A percentile compares a stretch with the other conserved stretches of the same genome.
These are phyloP conservation scores for Parafenestella ontariensis DNA, from an alignment of 2,329 filamentous ascomycete genomes.

Conservation along the genomic window DNA sequence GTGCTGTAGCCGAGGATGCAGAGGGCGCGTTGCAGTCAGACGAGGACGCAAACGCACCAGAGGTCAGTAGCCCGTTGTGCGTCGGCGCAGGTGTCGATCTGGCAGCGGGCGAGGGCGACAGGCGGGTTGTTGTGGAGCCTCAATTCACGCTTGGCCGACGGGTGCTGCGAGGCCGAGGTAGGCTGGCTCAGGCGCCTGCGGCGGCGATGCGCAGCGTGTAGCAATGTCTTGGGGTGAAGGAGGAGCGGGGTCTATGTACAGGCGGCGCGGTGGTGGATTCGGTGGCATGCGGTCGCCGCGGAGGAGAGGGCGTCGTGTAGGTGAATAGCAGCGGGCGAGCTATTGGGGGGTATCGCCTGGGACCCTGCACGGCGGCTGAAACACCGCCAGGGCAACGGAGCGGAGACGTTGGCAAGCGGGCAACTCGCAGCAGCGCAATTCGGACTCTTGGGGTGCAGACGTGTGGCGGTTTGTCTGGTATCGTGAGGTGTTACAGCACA, in stretches of 20 bases:
- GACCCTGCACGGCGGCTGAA: conserved; percentile 36
- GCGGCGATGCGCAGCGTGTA: conserved; percentile 10
- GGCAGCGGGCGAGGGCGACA: neutral
- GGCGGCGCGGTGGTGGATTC: conserved; percentile 9
- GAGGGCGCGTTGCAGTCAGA: conserved; percentile 10
- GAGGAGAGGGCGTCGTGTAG: conserved; percentile 5
- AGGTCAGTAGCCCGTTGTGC: conserved; percentile 2
- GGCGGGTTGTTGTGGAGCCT: neutral
- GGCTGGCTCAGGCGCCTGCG: conserved; percentile 19
- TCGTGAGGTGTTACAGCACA: conserved; percentile 3
- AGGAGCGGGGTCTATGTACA: conserved; percentile 15
- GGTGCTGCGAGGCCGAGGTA: conserved; percentile 11
- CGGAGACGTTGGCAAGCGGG: conserved; percentile 2
- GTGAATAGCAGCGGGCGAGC: conserved; percentile 5
- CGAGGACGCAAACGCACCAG: conserved; percentile 3
- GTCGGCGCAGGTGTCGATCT: conserved; percentile 4
- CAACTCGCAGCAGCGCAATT: conserved; percentile 8
- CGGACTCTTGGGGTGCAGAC: neutral
- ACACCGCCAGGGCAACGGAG: conserved; percentile 30
- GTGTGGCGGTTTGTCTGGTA: conserved; percentile 4
- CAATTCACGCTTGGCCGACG: neutral
- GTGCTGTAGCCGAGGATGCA: conserved; percentile 14
- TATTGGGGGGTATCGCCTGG: conserved; percentile 20
- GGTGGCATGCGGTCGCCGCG: conserved; percentile 21
- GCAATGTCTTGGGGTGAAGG: conserved; percentile 23